phyloP scores from a whole-genome alignment of 1,139 yeast species.

The Blastobotrys malaysiensis region DNA sequence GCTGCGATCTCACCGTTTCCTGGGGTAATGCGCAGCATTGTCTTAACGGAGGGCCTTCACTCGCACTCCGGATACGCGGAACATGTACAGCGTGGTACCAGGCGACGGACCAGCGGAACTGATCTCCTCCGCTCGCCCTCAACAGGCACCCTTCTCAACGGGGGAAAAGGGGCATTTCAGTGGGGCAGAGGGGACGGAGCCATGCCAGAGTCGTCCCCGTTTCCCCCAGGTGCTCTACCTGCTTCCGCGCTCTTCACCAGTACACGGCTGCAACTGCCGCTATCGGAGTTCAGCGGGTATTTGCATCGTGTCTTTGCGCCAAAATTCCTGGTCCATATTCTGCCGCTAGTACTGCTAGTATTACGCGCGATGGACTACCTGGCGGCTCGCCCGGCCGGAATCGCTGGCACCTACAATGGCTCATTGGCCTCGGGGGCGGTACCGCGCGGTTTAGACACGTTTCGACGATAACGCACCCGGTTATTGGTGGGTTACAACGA shows the following conservation, averaged over 20 bases:
- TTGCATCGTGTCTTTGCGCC: too few species aligned
- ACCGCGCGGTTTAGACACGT: not conserved
- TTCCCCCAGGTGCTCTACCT: not conserved
- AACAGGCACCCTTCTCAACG: not conserved
- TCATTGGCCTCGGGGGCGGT: too few species aligned
- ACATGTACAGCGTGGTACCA: not conserved
- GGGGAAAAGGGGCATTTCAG: too few species aligned
- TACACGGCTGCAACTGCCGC: not conserved
- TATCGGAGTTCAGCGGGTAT: not conserved
- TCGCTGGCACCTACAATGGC: too few species aligned
- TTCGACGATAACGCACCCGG: not conserved
- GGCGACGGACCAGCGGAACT: not conserved
- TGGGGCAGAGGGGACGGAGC: too few species aligned
- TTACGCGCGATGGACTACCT: too few species aligned
- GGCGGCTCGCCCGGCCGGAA: too few species aligned
- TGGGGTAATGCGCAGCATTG: not conserved
- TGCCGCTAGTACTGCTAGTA: too few species aligned
- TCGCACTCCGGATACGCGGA: not conserved
- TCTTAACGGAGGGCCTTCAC: not conserved
- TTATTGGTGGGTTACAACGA: too few species aligned
- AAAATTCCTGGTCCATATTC: too few species aligned
- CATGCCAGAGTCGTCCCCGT: too few species aligned
- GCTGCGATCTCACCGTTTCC: not conserved
- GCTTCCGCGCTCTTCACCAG: not conserved
- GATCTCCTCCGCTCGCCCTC: not conserved